phyloP scores from a whole-genome alignment of 257 asterid species.

The Phtheirospermum japonicum region DNA sequence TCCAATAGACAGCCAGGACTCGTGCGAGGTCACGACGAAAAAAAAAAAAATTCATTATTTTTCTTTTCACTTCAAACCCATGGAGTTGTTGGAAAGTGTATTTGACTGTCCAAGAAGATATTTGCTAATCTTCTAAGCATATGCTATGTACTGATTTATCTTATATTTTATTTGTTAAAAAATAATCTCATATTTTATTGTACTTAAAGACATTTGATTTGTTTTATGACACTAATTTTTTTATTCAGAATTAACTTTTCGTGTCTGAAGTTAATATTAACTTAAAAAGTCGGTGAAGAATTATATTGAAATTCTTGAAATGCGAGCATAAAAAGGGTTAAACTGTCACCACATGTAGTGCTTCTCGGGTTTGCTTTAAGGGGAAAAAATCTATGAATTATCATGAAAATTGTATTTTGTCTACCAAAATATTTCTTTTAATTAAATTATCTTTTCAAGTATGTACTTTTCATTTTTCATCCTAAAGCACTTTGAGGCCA shows the following conservation, averaged over 20 bases:
- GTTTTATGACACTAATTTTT: conserved; percentile 22
- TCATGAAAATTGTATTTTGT: too few relatives aligned
- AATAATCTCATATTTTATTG: conserved; percentile 22
- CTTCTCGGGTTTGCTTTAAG: too few relatives aligned
- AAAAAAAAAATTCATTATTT: not conserved
- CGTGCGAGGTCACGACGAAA: conserved; percentile 34
- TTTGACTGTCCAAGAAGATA: conserved; percentile 36
- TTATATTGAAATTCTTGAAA: too few relatives aligned
- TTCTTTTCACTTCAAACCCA: conserved; percentile 24
- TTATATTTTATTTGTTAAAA: conserved; percentile 23
- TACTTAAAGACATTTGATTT: conserved; percentile 11
- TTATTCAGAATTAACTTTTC: not conserved
- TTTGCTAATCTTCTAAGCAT: conserved; percentile 39
- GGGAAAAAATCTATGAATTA: too few relatives aligned
- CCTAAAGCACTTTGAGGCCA: too few relatives aligned
- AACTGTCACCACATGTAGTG: too few relatives aligned
- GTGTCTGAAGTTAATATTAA: not conserved
- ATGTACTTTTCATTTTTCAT: too few relatives aligned
- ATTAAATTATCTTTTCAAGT: too few relatives aligned
- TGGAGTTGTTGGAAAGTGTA: not conserved
- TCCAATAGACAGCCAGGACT: conserved; percentile 55
- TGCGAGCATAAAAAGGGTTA: too few relatives aligned
- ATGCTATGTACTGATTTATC: conserved; percentile 31
- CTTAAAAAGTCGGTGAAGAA: not conserved
- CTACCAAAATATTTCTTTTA: too few relatives aligned